phyloP scores from a whole-genome alignment of 331 rosid species.

The Acacia pycnantha region DNA sequence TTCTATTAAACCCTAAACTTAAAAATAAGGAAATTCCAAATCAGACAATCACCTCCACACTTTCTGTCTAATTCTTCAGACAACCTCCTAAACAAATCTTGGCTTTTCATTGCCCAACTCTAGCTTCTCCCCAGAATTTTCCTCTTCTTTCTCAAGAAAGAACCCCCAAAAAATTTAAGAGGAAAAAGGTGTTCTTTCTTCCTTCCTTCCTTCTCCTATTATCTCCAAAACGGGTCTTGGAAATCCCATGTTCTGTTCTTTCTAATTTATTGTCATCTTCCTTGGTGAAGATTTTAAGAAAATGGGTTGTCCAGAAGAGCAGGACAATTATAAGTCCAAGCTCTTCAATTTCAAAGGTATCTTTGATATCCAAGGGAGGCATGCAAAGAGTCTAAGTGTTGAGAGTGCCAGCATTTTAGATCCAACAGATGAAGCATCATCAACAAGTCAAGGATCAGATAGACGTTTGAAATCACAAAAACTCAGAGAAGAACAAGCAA shows the following conservation, averaged over 20 bases:
- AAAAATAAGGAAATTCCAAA: slow-evolving; percentile 22
- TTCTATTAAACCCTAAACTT: slow-evolving; percentile 42
- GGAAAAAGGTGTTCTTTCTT: neutral
- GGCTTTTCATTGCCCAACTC: slow-evolving; percentile 34
- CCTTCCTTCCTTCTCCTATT: neutral
- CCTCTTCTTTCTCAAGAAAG: slow-evolving; percentile 15
- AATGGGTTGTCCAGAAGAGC: slow-evolving; percentile 69
- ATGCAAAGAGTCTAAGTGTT: slow-evolving; percentile 67
- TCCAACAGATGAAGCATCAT: slow-evolving; percentile 32
- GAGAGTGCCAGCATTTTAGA: slow-evolving; percentile 44
- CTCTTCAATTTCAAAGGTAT: slow-evolving; percentile 59
- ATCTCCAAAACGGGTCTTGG: slow-evolving; percentile 24
- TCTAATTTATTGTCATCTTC: slow-evolving; percentile 18
- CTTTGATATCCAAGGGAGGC: slow-evolving; percentile 52
- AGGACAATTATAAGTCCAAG: slow-evolving; percentile 52
- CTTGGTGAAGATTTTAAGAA: neutral
- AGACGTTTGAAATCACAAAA: slow-evolving; percentile 26
- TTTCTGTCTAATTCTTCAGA: slow-evolving; percentile 36
- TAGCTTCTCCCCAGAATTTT: slow-evolving; percentile 19
- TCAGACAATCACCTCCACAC: slow-evolving; percentile 43
- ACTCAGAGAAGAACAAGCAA: slow-evolving; percentile 50
- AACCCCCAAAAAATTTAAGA: neutral
- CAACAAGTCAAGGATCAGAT: slow-evolving; percentile 45
- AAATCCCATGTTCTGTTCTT: slow-evolving; percentile 43
- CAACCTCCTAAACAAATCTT: slow-evolving; percentile 28